phyloP scores from a whole-genome alignment of 306 rosid species.

The Cicer arietinum region DNA sequence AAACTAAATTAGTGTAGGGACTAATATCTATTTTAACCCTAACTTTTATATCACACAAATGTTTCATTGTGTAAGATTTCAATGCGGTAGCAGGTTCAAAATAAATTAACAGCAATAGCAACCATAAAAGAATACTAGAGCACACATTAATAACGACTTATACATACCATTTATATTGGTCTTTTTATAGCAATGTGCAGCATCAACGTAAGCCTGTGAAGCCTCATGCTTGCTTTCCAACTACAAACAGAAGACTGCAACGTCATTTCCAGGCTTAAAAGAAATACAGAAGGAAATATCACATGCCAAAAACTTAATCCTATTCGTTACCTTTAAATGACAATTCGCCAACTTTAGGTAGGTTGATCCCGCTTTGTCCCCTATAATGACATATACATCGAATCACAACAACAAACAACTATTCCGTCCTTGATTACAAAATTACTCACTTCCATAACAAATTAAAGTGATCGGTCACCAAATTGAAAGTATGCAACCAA shows the following conservation, averaged over 20 bases:
- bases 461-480: neutral
- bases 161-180: slow-evolving; percentile 66
- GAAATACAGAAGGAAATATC: slow-evolving; percentile 8
- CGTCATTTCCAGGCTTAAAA: slow-evolving; percentile 3
- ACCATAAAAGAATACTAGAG: neutral
- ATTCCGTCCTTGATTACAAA: neutral
- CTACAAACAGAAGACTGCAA: slow-evolving; percentile 52
- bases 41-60: neutral
- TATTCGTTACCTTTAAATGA: slow-evolving; percentile 73
- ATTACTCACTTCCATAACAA: slow-evolving; percentile 15
- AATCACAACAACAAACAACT: slow-evolving; percentile 39
- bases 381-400: slow-evolving; percentile 49
- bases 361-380: slow-evolving; percentile 84
- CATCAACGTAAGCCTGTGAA: slow-evolving; percentile 89
- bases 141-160: neutral
- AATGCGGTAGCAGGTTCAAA: neutral
- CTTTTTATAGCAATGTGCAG: slow-evolving; percentile 93
- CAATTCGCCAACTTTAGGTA: slow-evolving; percentile 81
- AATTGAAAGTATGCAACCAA: slow-evolving; percentile 5
- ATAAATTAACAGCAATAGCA: neutral
- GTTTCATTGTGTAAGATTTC: neutral
- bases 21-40: slow-evolving; percentile 8
- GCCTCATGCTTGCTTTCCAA: slow-evolving; percentile 95
- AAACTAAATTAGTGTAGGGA: neutral
- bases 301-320: slow-evolving; percentile 36